Evolutionary conservation across 805 yeast species (phyloP), one percentile per base, ranked within the genome.

Genomic region (Pichia manshurica): DNA sequence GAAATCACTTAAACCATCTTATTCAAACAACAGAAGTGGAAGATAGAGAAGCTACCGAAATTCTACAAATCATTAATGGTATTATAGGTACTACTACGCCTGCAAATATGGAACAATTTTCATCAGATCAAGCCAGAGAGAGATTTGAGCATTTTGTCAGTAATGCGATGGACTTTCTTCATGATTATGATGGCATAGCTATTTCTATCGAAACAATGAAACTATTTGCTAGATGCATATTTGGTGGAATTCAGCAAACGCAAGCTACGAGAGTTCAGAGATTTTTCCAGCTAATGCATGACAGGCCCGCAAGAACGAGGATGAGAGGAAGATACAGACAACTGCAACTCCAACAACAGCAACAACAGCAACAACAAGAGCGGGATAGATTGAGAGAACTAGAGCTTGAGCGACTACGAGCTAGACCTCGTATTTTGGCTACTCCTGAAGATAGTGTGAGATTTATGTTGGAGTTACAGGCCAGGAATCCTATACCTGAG

Each of bases 1-100:
- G 96, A 53, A 80, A 78, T 36, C 82, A 84, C 61, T 72, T 91
- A 41, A 81, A 56, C 16, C 58, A 57, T 39, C 48, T 63, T 31
- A 62, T 62, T 46, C 66, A 63, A 54, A 53, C 62, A 10, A 63
- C 66, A 7, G 63, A 61, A 39, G 64, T 57, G 43, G 62, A 58
- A 19, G 66, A 57, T 40, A 47, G 63, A 9, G 68, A 64, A 46
- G 60, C 61, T 5, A 58, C 58, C 19, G 68, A 64, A 46, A 47
- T 64, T 19, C 51, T 60, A 16, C 66, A 61, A 32, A 62, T 63
- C 20, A 61, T 64, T 32, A 56, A 55, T 23, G 51, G 63, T 4
- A 58, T 63, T 19, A 54, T 60, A 17, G 63, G 56, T 28, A 56
- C 56, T 15, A 59, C 50, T 10, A 33, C 43, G 4, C 45, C 47